Base-by-base conservation (phyloP, 805 yeast species). In the Wickerhamomyces queroliae region DNA sequence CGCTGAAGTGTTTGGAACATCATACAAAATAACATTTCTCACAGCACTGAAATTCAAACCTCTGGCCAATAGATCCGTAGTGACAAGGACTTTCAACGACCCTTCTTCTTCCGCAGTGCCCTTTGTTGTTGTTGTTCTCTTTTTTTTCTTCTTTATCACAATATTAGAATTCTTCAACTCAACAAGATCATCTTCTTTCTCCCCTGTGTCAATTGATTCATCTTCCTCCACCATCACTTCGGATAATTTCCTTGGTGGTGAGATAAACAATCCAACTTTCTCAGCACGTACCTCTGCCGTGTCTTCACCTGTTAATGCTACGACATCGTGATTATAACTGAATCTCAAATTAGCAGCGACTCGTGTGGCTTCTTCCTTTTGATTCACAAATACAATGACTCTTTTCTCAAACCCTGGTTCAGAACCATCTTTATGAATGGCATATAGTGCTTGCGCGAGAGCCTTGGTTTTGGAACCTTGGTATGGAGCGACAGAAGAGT, bases 31-130 rank as follows among this genome's bases (percentile, higher is more conserved):
- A 11, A 91, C 86, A 50, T 89, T 89, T 48, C 89, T 73, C 23
- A 93, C 78, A 15, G 84, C 84, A 40, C 74, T 72, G 62, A 93
- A 89, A 54, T 91, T 91, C 40, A 93, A 63, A 3, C 99, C 99
- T 53, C 99, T 70, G 1, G 97, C 90, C 42, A 87, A 69, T 33
- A 93, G 67, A 61, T 91, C 99, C 0, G 98, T 89, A 18, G 95
- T 83, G 0, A 91, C 79, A 24, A 93, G 67, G 0, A 91, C 83
- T 50, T 83, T 82, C 43, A 87, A 56, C 11, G 12, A n/a, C 12
- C 22, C 33, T 11, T 30, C 33, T 57, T 62, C 48, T 46, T 43
- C 46, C 27, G 29, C n/a, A 46, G 38, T n/a, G 37, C 30, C n/a
- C n/a, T n/a, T n/a, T n/a, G n/a, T n/a, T n/a, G n/a, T n/a, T n/a